Base-by-base conservation (phyloP, 2,329 filamentous ascomycete genomes). In the Neonectria coccinea region DNA sequence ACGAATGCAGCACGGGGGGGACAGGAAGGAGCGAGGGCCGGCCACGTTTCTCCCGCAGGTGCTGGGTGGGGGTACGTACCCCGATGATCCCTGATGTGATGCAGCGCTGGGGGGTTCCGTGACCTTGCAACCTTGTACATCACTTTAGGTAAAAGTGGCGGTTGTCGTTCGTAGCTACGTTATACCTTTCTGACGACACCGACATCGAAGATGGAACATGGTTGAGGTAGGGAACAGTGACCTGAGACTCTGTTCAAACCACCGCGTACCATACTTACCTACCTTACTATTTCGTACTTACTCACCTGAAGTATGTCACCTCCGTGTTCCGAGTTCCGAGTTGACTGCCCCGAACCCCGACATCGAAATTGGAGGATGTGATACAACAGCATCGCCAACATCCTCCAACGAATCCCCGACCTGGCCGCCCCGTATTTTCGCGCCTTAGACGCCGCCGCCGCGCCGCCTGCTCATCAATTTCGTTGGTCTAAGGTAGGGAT, bases 311-410 rank as follows among this genome's bases (percentile, higher is more conserved):
- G 31, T n/a, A 14, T 8, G n/a, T 39, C 36, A 39, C 14, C 36
- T 39, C 14, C 36, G 36, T 39, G 36, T 39, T 39, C 14, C 33
- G 33, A 14, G 33, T 36, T 18, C 39, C 10, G n/a, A 25, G 25
- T 25, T 6, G 5, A 25, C 25, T 42, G n/a, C 31, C 12, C 39
- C 39, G 25, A 5, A n/a, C n/a, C n/a, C n/a, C 39, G 8, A 31
- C 27, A 36, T 42, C 36, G 56, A 59, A 59, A 59, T 59, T 59
- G 22, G 56, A 59, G 56, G 47, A 59, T 59, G 56, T 59, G 56
- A 59, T 18, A 39, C n/a, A 50, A 29, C 25, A n/a, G n/a, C 45
- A 6, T n/a, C 22, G n/a, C 36, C 29, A 53, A n/a, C 36, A 12
- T 22, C 50, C 18, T 10, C 25, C 25, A 33, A 53, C 50, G 16